These are phyloP conservation scores for Leccinum subtestaceum DNA, from an alignment of 768 basidiomycete genomes.

Conservation along the genomic window DNA sequence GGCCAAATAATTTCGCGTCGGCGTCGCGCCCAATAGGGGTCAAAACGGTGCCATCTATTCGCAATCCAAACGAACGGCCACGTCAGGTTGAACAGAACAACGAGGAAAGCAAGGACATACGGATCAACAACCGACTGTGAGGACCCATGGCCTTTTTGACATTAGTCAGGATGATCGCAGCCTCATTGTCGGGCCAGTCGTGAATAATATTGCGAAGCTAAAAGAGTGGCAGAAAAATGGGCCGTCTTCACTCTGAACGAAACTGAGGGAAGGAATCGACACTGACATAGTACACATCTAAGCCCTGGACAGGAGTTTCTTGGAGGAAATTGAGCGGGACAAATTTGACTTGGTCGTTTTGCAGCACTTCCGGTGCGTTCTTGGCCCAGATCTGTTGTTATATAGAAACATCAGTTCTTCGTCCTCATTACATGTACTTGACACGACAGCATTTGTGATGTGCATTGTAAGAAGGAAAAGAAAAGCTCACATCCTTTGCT, in stretches of 20 bases:
- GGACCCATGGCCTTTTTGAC: slow-evolving; percentile 30
- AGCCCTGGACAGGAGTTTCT: background rate
- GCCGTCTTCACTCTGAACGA: background rate
- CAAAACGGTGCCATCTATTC: slow-evolving; percentile 22
- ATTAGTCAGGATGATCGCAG: slow-evolving; percentile 29
- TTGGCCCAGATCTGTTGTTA: background rate
- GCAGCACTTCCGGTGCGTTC: slow-evolving; percentile 4
- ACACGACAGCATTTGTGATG: too few species aligned
- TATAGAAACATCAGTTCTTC: background rate
- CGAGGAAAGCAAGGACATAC: slow-evolving; percentile 17
- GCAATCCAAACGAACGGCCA: background rate
- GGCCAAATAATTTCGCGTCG: slow-evolving; percentile 1
- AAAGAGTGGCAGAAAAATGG: background rate
- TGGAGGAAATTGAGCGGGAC: background rate
- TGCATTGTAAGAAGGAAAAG: background rate
- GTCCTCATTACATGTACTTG: background rate
- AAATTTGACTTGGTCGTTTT: slow-evolving; percentile 7
- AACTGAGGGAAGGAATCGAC: background rate
- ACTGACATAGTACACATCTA: background rate
- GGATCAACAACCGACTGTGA: slow-evolving; percentile 31
- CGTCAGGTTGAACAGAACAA: background rate
- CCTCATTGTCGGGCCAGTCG: slow-evolving; percentile 37
- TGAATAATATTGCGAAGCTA: slow-evolving; percentile 32
- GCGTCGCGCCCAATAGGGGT: slow-evolving; percentile 8
- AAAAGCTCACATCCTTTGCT: background rate